Percentiles rank a stretch among this genome's conserved stretches.
These are phyloP conservation scores for Ustilaginoidea virens DNA, from an alignment of 2,329 filamentous ascomycete species.

Conservation along the genomic window DNA sequence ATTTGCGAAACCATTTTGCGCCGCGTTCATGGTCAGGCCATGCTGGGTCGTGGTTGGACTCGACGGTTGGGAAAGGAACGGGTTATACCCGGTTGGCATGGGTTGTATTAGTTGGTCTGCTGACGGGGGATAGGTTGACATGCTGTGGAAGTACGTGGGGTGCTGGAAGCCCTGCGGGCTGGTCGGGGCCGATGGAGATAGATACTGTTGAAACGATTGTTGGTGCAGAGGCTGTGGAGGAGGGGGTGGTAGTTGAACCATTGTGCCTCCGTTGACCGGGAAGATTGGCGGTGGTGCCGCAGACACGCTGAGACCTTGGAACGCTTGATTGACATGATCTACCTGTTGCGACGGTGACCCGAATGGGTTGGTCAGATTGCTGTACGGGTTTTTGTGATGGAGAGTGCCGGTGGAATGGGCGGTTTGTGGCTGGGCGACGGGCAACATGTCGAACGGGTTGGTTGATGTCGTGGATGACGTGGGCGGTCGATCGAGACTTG, in stretches of 20 bases:
- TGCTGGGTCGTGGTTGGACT: conserved; percentile 18
- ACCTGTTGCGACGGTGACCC: conserved; percentile 28
- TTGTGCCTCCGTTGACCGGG: conserved; percentile 51
- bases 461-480: conserved; percentile 34
- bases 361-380: conserved; percentile 47
- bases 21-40: conserved; percentile 24
- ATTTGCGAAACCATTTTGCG: conserved; percentile 19
- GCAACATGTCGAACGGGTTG: conserved; percentile 54
- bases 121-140: conserved; percentile 25
- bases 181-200: conserved; percentile 26
- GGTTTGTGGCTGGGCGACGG: conserved; percentile 40
- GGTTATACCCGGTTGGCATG: conserved; percentile 31
- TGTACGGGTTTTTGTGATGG: conserved; percentile 40
- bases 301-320: conserved; percentile 60
- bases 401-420: conserved; percentile 49
- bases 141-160: conserved; percentile 24
- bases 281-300: conserved; percentile 38
- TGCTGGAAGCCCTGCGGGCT: conserved; percentile 24
- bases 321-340: conserved; percentile 45
- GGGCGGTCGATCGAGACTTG: conserved; percentile 17
- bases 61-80: conserved; percentile 29
- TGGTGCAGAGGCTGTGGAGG: conserved; percentile 11
- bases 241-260: not conserved
- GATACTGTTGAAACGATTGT: conserved; percentile 24
- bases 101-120: conserved; percentile 20